Percentiles rank a stretch among this genome's conserved stretches.
Evolutionary conservation across 2,329 filamentous ascomycete genomes (phyloP).

Genomic region (Parascedosporium putredinis): DNA sequence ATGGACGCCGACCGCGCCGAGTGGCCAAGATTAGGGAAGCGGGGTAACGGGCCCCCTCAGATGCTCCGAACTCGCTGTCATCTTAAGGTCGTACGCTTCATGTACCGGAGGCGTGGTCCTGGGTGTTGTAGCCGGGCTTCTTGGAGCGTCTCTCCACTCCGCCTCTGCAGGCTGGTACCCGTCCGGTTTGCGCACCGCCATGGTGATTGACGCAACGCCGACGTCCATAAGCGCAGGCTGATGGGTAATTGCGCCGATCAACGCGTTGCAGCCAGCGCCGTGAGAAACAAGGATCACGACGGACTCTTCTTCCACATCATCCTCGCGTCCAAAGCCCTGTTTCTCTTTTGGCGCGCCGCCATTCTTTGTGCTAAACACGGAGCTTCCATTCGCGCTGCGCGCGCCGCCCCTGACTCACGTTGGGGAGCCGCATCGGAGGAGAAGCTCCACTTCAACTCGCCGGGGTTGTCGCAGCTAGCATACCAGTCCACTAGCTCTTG

Average conservation of each 20-base stretch:
- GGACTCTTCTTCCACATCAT: slow-evolving; percentile 59
- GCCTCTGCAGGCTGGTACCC: slow-evolving; percentile 24
- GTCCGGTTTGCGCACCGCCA: slow-evolving; percentile 58
- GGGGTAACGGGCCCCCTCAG: slow-evolving; percentile 30
- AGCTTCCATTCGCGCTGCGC: slow-evolving; percentile 16
- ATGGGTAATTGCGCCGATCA: slow-evolving; percentile 85
- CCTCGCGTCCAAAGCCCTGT: slow-evolving; percentile 38
- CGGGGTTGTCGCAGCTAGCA: slow-evolving; percentile 39
- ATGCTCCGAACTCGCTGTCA: slow-evolving; percentile 68
- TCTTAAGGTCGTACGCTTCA: slow-evolving; percentile 60
- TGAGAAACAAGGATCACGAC: slow-evolving; percentile 86
- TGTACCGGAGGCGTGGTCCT: slow-evolving; percentile 28
- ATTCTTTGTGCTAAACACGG: slow-evolving; percentile 12
- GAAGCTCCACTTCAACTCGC: slow-evolving; percentile 38
- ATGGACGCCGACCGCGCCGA: slow-evolving; percentile 13
- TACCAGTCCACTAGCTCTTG: slow-evolving; percentile 81
- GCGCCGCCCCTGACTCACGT: slow-evolving; percentile 21
- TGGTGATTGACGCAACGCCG: slow-evolving; percentile 79
- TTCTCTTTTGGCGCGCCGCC: background rate
- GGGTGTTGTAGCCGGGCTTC: slow-evolving; percentile 13
- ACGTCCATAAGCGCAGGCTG: slow-evolving; percentile 88
- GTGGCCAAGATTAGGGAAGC: slow-evolving; percentile 26
- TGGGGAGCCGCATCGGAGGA: slow-evolving; percentile 16
- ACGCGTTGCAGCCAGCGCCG: slow-evolving; percentile 88
- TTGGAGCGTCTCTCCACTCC: slow-evolving; percentile 4